These are phyloP conservation scores for Wickerhamomyces sp. DNA, from an alignment of 1,139 yeast genomes.

Conservation along the genomic window DNA sequence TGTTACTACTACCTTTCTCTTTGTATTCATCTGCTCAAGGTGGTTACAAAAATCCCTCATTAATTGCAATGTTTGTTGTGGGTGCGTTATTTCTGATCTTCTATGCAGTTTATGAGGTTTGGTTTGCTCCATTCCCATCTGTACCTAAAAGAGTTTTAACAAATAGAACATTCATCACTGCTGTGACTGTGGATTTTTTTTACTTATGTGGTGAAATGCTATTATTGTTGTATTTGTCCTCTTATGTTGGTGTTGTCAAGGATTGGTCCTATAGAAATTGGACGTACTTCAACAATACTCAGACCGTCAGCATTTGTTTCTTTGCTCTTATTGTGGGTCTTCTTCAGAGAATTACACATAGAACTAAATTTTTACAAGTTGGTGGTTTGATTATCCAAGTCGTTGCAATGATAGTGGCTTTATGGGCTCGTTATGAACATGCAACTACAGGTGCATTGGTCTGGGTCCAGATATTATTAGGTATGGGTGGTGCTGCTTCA, in stretches of 20 bases:
- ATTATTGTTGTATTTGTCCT: slow-evolving; percentile 26
- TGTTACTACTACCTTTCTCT: slow-evolving; percentile 34
- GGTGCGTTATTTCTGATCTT: slow-evolving; percentile 30
- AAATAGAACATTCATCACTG: slow-evolving; percentile 32
- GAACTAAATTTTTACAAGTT: slow-evolving; percentile 32
- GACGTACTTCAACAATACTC: slow-evolving; percentile 33
- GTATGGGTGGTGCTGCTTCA: slow-evolving; percentile 32
- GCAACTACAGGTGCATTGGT: slow-evolving; percentile 24
- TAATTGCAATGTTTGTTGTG: slow-evolving; percentile 35
- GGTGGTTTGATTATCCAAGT: slow-evolving; percentile 29
- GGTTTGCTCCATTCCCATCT: slow-evolving; percentile 31
- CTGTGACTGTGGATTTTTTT: slow-evolving; percentile 29
- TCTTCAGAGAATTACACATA: slow-evolving; percentile 27
- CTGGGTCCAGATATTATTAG: slow-evolving; percentile 22
- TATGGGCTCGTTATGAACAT: slow-evolving; percentile 25
- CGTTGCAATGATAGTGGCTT: slow-evolving; percentile 28
- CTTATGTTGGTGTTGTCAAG: slow-evolving; percentile 26
- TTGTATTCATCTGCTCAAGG: slow-evolving; percentile 27
- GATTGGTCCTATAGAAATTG: slow-evolving; percentile 28
- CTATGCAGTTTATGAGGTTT: slow-evolving; percentile 28
- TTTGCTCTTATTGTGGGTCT: slow-evolving; percentile 33
- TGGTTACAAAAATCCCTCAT: slow-evolving; percentile 33
- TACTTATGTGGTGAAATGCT: slow-evolving; percentile 27
- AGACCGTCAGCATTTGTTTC: slow-evolving; percentile 31
- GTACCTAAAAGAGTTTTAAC: slow-evolving; percentile 31